phyloP scores from a whole-genome alignment of 106 monocot species.

The Alisma plantagoaquatica region DNA sequence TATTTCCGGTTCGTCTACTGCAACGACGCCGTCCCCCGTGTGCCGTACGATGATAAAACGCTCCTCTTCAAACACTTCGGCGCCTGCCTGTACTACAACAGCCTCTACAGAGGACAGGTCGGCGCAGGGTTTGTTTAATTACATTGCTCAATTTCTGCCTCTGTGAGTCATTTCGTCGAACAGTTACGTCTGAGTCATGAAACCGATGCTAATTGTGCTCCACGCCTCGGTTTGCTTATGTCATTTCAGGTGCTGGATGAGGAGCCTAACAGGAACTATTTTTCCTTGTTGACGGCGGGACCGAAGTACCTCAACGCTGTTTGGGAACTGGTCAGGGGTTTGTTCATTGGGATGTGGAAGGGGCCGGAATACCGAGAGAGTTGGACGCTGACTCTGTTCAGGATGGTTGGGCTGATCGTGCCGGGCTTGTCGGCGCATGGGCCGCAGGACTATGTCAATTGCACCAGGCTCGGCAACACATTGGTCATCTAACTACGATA shows the following conservation, averaged over 20 bases:
- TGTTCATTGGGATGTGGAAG: conserved; percentile 22
- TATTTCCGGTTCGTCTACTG: conserved; percentile 54
- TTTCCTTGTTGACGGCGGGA: conserved; percentile 5
- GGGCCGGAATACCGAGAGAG: conserved; percentile 6
- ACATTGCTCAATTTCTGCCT: too few species aligned
- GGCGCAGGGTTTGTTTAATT: too few species aligned
- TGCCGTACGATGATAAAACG: conserved; percentile 49
- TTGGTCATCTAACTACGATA: too few species aligned
- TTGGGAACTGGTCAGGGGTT: conserved; percentile 61
- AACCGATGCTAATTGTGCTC: too few species aligned
- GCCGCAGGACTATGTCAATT: conserved; percentile 74
- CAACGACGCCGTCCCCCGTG: conserved; percentile 60
- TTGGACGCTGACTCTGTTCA: conserved; percentile 23
- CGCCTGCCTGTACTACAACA: conserved; percentile 49
- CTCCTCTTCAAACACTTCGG: conserved; percentile 71
- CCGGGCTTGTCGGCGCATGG: conserved; percentile 66
- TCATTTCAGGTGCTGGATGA: conserved; percentile 9
- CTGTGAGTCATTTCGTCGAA: too few species aligned
- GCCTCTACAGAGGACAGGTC: conserved; percentile 53
- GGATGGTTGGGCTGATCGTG: conserved; percentile 39
- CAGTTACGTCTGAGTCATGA: too few species aligned
- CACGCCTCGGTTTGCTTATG: too few species aligned
- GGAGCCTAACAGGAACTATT: conserved; percentile 20
- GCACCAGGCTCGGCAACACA: conserved; percentile 42
- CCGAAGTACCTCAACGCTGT: conserved; percentile 45